Conservation (phyloP, 306 rosid species). For the Dalbergia oliveri region DNA sequence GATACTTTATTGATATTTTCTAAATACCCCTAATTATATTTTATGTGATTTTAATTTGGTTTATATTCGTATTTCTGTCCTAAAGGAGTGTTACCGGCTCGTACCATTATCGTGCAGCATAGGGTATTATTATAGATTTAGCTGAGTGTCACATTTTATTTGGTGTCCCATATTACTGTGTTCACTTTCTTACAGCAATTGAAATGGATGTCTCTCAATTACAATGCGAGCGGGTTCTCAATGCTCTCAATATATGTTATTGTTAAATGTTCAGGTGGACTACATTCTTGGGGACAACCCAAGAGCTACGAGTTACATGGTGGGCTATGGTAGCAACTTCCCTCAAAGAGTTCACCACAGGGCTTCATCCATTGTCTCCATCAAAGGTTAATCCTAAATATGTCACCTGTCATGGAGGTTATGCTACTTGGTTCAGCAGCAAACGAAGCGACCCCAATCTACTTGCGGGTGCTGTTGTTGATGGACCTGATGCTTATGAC, state of each 20-base stretch:
- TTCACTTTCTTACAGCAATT: no score
- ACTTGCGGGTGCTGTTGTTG: slow-evolving; percentile 89
- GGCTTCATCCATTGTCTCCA: slow-evolving; percentile 91
- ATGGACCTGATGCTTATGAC: slow-evolving; percentile 98
- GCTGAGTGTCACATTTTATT: no score
- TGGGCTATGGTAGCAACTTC: slow-evolving; percentile 90
- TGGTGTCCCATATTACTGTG: no score
- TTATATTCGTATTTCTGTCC: no score
- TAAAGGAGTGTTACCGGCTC: no score
- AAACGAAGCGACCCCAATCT: slow-evolving; percentile 85
- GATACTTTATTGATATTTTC: no score
- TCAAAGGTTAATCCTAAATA: slow-evolving; percentile 76
- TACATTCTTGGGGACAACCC: slow-evolving; percentile 98
- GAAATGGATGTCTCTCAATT: no score
- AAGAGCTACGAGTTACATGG: slow-evolving; percentile 94
- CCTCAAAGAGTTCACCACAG: slow-evolving; percentile 94
- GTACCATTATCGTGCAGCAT: no score
- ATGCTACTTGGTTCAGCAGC: slow-evolving; percentile 86
- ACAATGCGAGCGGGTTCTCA: no score
- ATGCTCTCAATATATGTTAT: neutral
- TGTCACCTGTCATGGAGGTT: slow-evolving; percentile 90
- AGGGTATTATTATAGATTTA: no score
- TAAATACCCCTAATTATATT: no score
- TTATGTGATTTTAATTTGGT: no score
- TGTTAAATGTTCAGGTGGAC: slow-evolving; percentile 68